Evolutionary conservation across 2,329 filamentous ascomycete genomes (phyloP).

Genomic region (Colletotrichum graminicola): DNA sequence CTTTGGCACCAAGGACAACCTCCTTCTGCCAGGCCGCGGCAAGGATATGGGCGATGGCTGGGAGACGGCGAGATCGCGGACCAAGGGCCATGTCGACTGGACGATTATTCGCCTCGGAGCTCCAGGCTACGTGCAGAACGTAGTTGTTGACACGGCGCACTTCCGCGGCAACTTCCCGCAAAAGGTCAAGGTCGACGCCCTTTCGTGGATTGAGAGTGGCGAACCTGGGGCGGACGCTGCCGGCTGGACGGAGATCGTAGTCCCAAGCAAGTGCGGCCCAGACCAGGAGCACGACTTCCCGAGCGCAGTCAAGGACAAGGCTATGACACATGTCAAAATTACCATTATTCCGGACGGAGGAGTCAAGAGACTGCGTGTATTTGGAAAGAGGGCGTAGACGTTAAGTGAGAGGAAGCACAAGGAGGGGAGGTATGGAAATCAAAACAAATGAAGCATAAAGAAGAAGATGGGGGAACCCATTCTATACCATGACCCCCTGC

Average conservation of each 20-base stretch:
- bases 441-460: neutral
- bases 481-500: neutral
- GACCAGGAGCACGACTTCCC: constrained; percentile 79
- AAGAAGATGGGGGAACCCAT: neutral
- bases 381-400: constrained; percentile 67
- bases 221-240: constrained; percentile 69
- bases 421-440: neutral
- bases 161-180: constrained; percentile 89
- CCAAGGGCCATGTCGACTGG: constrained; percentile 82
- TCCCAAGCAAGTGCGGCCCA: constrained; percentile 76
- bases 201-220: constrained; percentile 65
- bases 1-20: constrained; percentile 84
- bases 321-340: constrained; percentile 87
- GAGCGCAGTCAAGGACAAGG: constrained; percentile 65
- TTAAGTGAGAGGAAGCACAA: neutral
- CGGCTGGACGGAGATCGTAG: constrained; percentile 75
- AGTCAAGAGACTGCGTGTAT: constrained; percentile 86
- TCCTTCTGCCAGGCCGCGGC: constrained; percentile 82
- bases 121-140: constrained; percentile 71
- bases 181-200: constrained; percentile 75
- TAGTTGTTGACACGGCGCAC: constrained; percentile 84
- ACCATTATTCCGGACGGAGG: constrained; percentile 95
- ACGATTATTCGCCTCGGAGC: constrained; percentile 80
- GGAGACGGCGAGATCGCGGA: constrained; percentile 83
- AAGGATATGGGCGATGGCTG: constrained; percentile 91